phyloP scores from a whole-genome alignment of 2,329 filamentous ascomycete genomes.

The Chaetomiaceae sp. region DNA sequence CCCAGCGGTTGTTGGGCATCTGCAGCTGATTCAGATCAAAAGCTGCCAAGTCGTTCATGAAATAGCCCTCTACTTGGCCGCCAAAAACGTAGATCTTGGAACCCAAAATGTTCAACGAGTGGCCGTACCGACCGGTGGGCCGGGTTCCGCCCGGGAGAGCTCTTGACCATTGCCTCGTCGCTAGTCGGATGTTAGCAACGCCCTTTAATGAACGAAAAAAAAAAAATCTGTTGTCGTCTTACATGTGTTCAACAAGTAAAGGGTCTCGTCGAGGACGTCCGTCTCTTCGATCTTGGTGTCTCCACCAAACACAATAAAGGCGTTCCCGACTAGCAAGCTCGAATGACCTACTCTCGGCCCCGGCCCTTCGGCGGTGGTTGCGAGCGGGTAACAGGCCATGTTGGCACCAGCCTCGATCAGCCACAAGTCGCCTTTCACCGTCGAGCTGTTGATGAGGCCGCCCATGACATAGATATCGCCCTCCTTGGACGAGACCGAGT shows the following conservation, averaged over 20 bases:
- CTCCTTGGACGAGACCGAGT: slow-evolving; percentile 87
- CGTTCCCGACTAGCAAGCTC: slow-evolving; percentile 91
- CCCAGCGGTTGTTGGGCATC: slow-evolving; percentile 87
- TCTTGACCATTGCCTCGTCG: slow-evolving; percentile 95
- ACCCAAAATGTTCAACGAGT: slow-evolving; percentile 91
- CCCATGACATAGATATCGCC: slow-evolving; percentile 98
- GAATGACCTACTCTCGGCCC: slow-evolving; percentile 92
- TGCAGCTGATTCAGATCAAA: slow-evolving; percentile 96
- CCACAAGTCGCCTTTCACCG: slow-evolving; percentile 96
- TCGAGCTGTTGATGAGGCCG: slow-evolving; percentile 88
- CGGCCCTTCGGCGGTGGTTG: slow-evolving; percentile 88
- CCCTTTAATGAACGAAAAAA: neutral
- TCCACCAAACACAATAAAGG: slow-evolving; percentile 97
- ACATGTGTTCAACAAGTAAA: slow-evolving; percentile 98
- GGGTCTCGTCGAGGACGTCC: slow-evolving; percentile 86
- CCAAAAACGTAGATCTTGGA: slow-evolving; percentile 98
- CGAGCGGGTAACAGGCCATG: slow-evolving; percentile 85
- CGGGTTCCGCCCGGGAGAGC: slow-evolving; percentile 81
- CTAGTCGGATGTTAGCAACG: slow-evolving; percentile 44
- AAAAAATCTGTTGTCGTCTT: slow-evolving; percentile 37
- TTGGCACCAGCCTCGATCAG: slow-evolving; percentile 88
- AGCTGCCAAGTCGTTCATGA: slow-evolving; percentile 94
- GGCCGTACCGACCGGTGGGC: slow-evolving; percentile 88
- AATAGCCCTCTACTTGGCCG: slow-evolving; percentile 93
- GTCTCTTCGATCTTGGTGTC: slow-evolving; percentile 96